These are phyloP conservation scores for Phytophthora fragariaefolia DNA, from an alignment of 352 stramenopile genomes.

Conservation along the genomic window DNA sequence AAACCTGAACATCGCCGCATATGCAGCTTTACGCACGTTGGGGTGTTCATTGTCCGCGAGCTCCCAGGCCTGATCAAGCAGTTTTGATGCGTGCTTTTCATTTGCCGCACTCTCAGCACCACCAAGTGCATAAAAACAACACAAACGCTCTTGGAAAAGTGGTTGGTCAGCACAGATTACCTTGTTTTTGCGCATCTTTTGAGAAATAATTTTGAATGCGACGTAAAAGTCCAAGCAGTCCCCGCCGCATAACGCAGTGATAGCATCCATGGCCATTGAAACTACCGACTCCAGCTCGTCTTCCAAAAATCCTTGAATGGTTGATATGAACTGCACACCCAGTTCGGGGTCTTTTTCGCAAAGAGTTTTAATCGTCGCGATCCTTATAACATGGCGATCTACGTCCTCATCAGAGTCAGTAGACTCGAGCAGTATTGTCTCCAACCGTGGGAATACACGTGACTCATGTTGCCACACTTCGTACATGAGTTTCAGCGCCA, in stretches of 20 bases:
- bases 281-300: slow-evolving; percentile 56
- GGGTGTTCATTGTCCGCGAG: slow-evolving; percentile 40
- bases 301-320: slow-evolving; percentile 67
- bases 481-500: slow-evolving; percentile 64
- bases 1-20: slow-evolving; percentile 51
- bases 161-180: slow-evolving; percentile 49
- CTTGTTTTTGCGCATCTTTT: slow-evolving; percentile 76
- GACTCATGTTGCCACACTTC: slow-evolving; percentile 72
- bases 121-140: slow-evolving; percentile 59
- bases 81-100: slow-evolving; percentile 48
- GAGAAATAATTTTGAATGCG: slow-evolving; percentile 73
- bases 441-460: slow-evolving; percentile 69
- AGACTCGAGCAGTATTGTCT: slow-evolving; percentile 55
- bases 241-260: slow-evolving; percentile 56
- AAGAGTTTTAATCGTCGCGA: slow-evolving; percentile 69
- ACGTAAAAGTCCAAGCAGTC: slow-evolving; percentile 83
- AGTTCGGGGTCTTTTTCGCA: slow-evolving; percentile 68
- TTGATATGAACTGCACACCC: slow-evolving; percentile 71
- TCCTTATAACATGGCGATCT: slow-evolving; percentile 55
- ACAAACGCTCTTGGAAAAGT: slow-evolving; percentile 67
- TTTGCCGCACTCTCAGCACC: slow-evolving; percentile 46
- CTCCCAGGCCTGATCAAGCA: slow-evolving; percentile 63
- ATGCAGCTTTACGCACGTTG: slow-evolving; percentile 52
- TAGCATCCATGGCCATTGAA: slow-evolving; percentile 70
- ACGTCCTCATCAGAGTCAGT: slow-evolving; percentile 28